Percentiles rank a stretch among this genome's conserved stretches.
phyloP scores from a whole-genome alignment of 352 stramenopile species.

The Phytophthora litchii region DNA sequence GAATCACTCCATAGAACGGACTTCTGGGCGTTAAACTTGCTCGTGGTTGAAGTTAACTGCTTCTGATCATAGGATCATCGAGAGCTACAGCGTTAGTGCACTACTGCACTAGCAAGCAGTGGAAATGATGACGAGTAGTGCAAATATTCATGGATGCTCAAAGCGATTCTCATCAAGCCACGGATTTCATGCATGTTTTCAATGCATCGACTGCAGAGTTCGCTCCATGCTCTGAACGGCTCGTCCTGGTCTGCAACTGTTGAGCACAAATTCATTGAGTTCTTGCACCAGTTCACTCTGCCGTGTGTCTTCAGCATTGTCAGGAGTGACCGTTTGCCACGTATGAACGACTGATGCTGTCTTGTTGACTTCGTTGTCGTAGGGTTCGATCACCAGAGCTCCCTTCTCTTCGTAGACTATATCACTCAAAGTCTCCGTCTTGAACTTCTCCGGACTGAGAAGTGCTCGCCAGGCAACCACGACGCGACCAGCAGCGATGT shows the following conservation, averaged over 20 bases:
- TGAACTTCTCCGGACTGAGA: conserved; percentile 55
- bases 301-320: conserved; percentile 4
- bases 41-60: conserved; percentile 30
- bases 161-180: no score
- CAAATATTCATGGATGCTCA: no score
- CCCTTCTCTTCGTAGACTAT: conserved; percentile 59
- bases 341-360: conserved; percentile 40
- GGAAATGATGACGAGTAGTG: no score
- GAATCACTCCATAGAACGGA: conserved; percentile 15
- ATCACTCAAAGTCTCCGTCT: conserved; percentile 37
- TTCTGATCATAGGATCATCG: no score
- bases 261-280: conserved; percentile 43
- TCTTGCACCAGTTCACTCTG: conserved; percentile 34
- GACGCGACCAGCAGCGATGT: conserved; percentile 39
- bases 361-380: neutral
- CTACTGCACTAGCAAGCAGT: no score
- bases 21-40: conserved; percentile 8
- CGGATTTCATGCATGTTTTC: neutral
- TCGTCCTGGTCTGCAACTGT: conserved; percentile 29
- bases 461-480: conserved; percentile 53
- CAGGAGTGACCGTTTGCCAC: conserved; percentile 45
- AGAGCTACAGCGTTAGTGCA: no score
- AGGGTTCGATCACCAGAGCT: conserved; percentile 59
- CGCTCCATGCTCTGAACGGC: conserved; percentile 50
- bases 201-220: conserved; percentile 23